Conservation (phyloP, 306 rosid genomes). For the Carpinus viminea region DNA sequence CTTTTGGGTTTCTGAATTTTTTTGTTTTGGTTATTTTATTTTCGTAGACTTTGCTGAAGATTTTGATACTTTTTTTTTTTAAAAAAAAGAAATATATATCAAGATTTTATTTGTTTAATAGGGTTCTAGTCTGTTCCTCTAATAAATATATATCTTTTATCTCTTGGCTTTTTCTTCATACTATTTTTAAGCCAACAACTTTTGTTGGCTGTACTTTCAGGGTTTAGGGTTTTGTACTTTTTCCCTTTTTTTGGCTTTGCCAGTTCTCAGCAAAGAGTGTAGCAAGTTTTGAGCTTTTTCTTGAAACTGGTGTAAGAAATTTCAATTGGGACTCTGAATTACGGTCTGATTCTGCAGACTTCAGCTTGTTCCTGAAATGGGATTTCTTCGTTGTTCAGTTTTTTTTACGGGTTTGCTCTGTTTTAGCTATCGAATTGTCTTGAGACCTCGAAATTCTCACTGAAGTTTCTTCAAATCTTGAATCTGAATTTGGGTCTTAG, state of each 20-base stretch:
- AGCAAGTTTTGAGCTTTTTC: constrained; percentile 18
- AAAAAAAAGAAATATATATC: too few relatives aligned
- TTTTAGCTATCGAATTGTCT: constrained; percentile 11
- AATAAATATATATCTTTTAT: constrained; percentile 13
- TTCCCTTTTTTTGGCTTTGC: not conserved
- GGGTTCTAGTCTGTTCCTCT: constrained; percentile 19
- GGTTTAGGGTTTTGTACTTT: constrained; percentile 74
- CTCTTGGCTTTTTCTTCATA: constrained; percentile 48
- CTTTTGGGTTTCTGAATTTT: constrained; percentile 1
- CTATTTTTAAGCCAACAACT: constrained; percentile 7
- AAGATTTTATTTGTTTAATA: not conserved
- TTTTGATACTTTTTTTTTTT: not conserved
- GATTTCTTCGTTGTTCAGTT: not conserved
- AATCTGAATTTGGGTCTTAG: not conserved
- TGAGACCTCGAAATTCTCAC: not conserved
- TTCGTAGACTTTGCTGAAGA: not conserved
- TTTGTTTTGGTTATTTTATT: not conserved
- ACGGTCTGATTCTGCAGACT: not conserved
- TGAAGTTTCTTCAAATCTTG: not conserved
- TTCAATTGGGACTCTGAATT: not conserved
- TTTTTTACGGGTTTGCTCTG: not conserved
- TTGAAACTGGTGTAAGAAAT: too few relatives aligned
- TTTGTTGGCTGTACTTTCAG: constrained; percentile 34
- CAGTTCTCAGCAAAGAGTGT: not conserved
- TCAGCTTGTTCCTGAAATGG: not conserved